phyloP scores from a whole-genome alignment of 768 basidiomycete genomes.

The Rhizopogon rudus region DNA sequence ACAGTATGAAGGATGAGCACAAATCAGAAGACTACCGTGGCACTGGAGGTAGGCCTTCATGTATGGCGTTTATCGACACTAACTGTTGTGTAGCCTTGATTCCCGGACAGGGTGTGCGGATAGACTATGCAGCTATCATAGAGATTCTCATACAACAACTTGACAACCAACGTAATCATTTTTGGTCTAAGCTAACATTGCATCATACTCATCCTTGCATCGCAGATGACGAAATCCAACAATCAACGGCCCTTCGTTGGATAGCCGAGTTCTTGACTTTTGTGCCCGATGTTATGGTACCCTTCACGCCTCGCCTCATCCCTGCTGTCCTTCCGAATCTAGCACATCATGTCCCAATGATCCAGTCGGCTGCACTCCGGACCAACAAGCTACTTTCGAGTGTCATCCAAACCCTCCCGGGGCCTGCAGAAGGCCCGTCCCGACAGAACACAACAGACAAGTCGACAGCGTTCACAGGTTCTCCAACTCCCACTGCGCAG shows the following conservation, averaged over 20 bases:
- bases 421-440: constrained; percentile 48
- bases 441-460: constrained; percentile 22
- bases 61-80: neutral
- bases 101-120: constrained; percentile 89
- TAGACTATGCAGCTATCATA: constrained; percentile 89
- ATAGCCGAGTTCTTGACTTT: constrained; percentile 86
- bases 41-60: constrained; percentile 51
- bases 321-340: constrained; percentile 92
- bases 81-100: constrained; percentile 59
- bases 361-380: constrained; percentile 79
- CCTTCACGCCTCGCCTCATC: constrained; percentile 90
- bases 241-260: constrained; percentile 93
- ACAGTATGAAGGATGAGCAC: constrained; percentile 37
- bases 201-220: neutral
- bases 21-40: constrained; percentile 53
- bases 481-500: constrained; percentile 47
- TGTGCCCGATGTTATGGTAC: constrained; percentile 87
- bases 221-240: constrained; percentile 86
- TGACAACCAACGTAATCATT: constrained; percentile 68
- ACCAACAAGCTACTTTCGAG: constrained; percentile 82
- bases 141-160: constrained; percentile 90
- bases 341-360: constrained; percentile 85
- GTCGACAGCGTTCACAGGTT: constrained; percentile 37
- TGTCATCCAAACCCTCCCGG: constrained; percentile 83
- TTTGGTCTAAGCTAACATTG: constrained; percentile 2